Base-by-base conservation (phyloP, 176 grass and related monocot species). In the Puya raimondii region DNA sequence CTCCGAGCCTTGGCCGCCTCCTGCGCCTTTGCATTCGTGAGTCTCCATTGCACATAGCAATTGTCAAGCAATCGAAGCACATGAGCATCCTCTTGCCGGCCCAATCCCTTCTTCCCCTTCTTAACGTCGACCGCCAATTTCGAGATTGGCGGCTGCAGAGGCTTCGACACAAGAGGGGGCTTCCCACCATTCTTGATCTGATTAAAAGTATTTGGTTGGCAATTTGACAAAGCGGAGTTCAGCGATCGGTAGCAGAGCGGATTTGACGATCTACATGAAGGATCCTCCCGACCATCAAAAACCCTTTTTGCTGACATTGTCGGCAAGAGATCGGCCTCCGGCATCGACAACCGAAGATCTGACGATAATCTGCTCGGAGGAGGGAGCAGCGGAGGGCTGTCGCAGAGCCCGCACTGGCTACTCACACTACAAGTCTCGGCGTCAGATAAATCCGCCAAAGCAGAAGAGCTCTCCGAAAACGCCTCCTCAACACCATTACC, bases 341-440 rank as follows among this genome's bases (percentile, higher is more conserved):
- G 87, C 50, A 97, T 77, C 3, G 94, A 97, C n/a, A 86, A 80
- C 12, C 94, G 80, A 26, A 97, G 77, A 51, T 90, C 94, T 0
- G 77, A 82, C 0, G 78, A 73, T 10, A 81, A 16, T 69, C 94
- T 79, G 1, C 56, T 66, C 2, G 76, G 71, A 87, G 71, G 75
- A 76, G 12, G 75, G 4, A 73, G 82, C 23, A 89, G 75, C 65
- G 88, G 82, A 61, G 93, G 89, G 86, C 93, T 97, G 52, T 85
- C 86, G 77, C 94, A 90, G 13, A 77, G 63, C 14, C 17, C 59
- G 48, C 76, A n/a, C 16, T 22, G 70, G 3, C 76, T 78, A 47
- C 67, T 70, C 48, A 78, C 48, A 49, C 76, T 84, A 66, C 81
- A 84, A 70, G 70, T 84, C 63, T 88, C 88, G 2, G 65, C 70